Evolutionary conservation across 1,284 basidiomycete species (phyloP), one percentile per base, ranked within the genome.

Genomic region (Melanopsichium pennsylvanicum): DNA sequence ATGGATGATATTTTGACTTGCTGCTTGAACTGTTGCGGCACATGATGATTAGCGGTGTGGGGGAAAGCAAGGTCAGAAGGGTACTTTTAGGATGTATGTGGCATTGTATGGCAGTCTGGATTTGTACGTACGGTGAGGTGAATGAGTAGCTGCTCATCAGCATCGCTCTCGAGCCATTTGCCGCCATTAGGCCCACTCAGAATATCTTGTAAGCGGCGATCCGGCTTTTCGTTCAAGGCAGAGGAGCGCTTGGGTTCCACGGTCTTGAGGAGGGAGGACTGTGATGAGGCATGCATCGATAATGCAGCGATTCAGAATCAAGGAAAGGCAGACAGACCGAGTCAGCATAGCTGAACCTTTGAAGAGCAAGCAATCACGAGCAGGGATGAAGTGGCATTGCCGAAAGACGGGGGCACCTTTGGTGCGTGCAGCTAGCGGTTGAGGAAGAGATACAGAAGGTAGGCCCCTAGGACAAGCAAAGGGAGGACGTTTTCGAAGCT

Each of bases 121-220:
- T 2, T 15, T 7, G 36, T 2, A 63, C 60, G 29, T 48, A 63
- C 66, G 5, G 51, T 54, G 5, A 60, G 37, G 11, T 42, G 48
- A 47, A 54, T 51, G 42, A 63, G 43, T 15, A 91, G 83, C 75
- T 93, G 88, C 75, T 90, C 90, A 76, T 93, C 91, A 2, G 86
- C 87, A 76, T 92, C 90, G 74, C 89, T 90, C 68, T 88, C 85
- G 57, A 93, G 84, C 79, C 87, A 90, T 29, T 81, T 89, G 86
- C 74, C 74, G 9, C 82, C 83, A 49, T 80, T 82, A 13, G 82
- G 79, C 7, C 80, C 84, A 11, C 82, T 81, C 74, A 85, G 87
- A 26, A 78, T 69, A 2, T 82, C 84, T 63, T 87, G 86, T 48
- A 92, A 79, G 8, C 86, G 84, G 76, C 90, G 88, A 0, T 82